Conservation (phyloP, 768 basidiomycete genomes). For the Leccinum imitatum region DNA sequence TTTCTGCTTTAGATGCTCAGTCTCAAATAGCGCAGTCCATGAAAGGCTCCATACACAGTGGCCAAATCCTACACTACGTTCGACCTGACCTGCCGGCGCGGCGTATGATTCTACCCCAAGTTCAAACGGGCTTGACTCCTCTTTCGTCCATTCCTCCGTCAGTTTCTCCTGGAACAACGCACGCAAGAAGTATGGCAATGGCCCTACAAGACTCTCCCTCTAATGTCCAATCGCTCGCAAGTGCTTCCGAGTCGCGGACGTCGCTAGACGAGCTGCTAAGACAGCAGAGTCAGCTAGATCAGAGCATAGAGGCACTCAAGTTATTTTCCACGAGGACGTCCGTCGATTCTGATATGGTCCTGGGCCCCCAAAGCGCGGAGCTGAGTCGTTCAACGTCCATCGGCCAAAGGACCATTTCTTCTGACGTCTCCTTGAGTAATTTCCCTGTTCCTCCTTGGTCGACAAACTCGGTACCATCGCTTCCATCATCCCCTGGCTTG, state of each 20-base stretch:
- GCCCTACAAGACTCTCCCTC: slow-evolving; percentile 39
- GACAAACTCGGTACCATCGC: slow-evolving; percentile 17
- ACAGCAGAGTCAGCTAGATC: slow-evolving; percentile 63
- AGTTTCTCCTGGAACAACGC: not conserved
- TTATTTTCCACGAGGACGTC: slow-evolving; percentile 37
- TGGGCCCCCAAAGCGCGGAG: slow-evolving; percentile 7
- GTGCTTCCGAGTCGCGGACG: slow-evolving; percentile 22
- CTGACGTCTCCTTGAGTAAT: slow-evolving; percentile 67
- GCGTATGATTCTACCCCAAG: slow-evolving; percentile 1
- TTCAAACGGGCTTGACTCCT: not conserved
- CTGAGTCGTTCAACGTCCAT: slow-evolving; percentile 25
- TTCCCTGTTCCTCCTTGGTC: slow-evolving; percentile 64
- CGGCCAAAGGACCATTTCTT: slow-evolving; percentile 27
- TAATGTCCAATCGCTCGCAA: slow-evolving; percentile 27
- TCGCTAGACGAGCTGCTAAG: slow-evolving; percentile 55
- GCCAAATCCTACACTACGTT: slow-evolving; percentile 1
- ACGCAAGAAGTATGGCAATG: not conserved
- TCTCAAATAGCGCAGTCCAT: slow-evolving; percentile 6
- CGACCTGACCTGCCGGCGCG: not conserved
- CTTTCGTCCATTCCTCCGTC: slow-evolving; percentile 1
- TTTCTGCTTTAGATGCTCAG: slow-evolving; percentile 11
- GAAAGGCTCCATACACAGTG: slow-evolving; percentile 8
- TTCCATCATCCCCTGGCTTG: slow-evolving; percentile 14
- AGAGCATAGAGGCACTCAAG: slow-evolving; percentile 58
- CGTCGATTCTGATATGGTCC: slow-evolving; percentile 34